Evolutionary conservation across 352 stramenopile species (phyloP), one percentile per base, ranked within the genome.

Genomic region (Globisporangium mamillatum): DNA sequence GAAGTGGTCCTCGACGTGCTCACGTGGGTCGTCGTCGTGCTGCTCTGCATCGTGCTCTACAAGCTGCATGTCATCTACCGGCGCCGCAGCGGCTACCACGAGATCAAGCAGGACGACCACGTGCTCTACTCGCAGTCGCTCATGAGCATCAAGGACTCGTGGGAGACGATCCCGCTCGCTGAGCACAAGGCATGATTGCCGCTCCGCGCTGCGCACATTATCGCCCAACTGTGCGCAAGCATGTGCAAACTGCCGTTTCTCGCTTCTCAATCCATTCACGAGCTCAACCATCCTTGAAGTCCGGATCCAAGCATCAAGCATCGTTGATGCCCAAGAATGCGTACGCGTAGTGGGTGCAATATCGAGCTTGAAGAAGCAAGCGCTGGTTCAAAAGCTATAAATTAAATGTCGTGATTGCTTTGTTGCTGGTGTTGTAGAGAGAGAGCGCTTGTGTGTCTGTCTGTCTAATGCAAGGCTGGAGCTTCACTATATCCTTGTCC

Each of bases 131-230:
- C 82, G 54, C 74, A 78, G 20, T 66, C 80, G 66, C 80, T 94
- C 32, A 75, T 84, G 62, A 72, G 72, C 27, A 76, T 84, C 18
- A 86, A 85, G 24, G 84, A 94, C 64, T 94, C 86, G 67, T 90
- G 78, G 77, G 84, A 91, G 46, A 80, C 71, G 24, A 68, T 87
- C 53, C 61, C 60, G 10, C 46, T 70, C 5, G 53, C 29, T 18
- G 48, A 60, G 0, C 56, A 48, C 14, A 41, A 52, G 22, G 41
- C 25, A 2, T 57, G 66, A 70, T 20, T 4, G 32, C 6, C 16
- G 14, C 41, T 12, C 6, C 4, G 22, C 32, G 36, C 27, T 44
- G n/a, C 22, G 7, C 24, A 29, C 22, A 58, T 18, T n/a, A 55
- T 29, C 27, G 25, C 18, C 24, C 4, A n/a, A 10, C 27, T 48